phyloP scores from a whole-genome alignment of 495 filamentous ascomycete species.

The Hypoxylon cercidicola region DNA sequence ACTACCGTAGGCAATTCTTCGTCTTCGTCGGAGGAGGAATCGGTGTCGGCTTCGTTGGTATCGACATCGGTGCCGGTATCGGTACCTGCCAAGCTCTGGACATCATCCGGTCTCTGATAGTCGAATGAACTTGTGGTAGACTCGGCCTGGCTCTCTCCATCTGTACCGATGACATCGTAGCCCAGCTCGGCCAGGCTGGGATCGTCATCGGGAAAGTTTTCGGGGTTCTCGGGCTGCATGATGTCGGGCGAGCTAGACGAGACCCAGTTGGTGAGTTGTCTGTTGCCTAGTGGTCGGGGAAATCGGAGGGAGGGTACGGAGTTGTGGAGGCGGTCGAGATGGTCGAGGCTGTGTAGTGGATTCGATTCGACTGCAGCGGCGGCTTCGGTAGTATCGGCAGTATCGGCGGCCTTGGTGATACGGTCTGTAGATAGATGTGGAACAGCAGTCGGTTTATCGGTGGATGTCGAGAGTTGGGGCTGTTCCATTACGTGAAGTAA shows the following conservation, averaged over 20 bases:
- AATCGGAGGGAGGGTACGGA: slow-evolving; percentile 59
- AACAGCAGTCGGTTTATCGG: slow-evolving; percentile 41
- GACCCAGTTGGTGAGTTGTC: slow-evolving; percentile 62
- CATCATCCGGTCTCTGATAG: slow-evolving; percentile 58
- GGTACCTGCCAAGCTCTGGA: slow-evolving; percentile 65
- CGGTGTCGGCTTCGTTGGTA: slow-evolving; percentile 47
- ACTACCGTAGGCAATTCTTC: slow-evolving; percentile 42
- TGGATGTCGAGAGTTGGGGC: slow-evolving; percentile 40
- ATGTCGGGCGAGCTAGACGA: slow-evolving; percentile 60
- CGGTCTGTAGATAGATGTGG: slow-evolving; percentile 24
- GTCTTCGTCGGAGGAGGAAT: slow-evolving; percentile 50
- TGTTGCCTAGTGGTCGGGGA: slow-evolving; percentile 59
- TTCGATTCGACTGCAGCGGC: slow-evolving; percentile 27
- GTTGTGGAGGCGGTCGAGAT: slow-evolving; percentile 37
- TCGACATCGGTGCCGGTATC: slow-evolving; percentile 55
- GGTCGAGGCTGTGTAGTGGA: slow-evolving; percentile 17
- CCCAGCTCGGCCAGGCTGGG: slow-evolving; percentile 64
- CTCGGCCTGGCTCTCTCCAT: slow-evolving; percentile 60
- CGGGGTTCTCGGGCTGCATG: slow-evolving; percentile 54
- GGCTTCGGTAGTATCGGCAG: slow-evolving; percentile 19
- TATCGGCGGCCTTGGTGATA: slow-evolving; percentile 16
- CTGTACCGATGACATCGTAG: slow-evolving; percentile 65
- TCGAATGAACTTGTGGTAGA: slow-evolving; percentile 59
- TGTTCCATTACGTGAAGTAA: slow-evolving; percentile 58
- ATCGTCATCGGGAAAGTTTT: slow-evolving; percentile 52